Evolutionary conservation across 2,329 filamentous ascomycete species (phyloP).

Genomic region (Monosporascus sp.): DNA sequence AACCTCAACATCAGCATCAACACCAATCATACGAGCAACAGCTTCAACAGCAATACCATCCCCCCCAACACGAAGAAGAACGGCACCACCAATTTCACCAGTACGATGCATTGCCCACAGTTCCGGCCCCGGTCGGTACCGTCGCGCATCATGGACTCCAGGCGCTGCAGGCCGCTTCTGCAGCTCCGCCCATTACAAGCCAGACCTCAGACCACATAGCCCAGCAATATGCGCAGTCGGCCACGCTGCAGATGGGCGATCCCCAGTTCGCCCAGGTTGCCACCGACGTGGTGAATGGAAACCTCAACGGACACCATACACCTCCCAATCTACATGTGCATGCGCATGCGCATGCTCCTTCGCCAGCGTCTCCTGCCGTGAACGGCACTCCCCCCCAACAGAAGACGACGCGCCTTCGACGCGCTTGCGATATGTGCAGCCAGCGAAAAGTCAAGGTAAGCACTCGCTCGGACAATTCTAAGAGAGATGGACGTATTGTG

Average conservation of each 20-base stretch:
- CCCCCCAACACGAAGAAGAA: background rate
- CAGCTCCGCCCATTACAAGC: slow-evolving; percentile 9
- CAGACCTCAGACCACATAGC: slow-evolving; percentile 16
- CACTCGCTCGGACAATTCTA: no score
- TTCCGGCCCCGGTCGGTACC: slow-evolving; percentile 12
- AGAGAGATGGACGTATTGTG: no score
- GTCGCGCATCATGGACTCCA: slow-evolving; percentile 27
- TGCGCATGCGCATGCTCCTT: background rate
- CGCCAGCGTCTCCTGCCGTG: background rate
- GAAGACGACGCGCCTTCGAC: slow-evolving; percentile 52
- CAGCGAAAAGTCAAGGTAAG: slow-evolving; percentile 54
- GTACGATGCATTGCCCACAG: background rate
- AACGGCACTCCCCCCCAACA: slow-evolving; percentile 11
- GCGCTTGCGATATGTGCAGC: slow-evolving; percentile 59
- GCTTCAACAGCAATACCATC: background rate
- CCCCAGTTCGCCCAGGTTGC: slow-evolving; percentile 15
- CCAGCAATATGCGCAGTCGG: slow-evolving; percentile 30
- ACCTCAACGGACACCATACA: background rate
- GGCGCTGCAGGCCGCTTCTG: slow-evolving; percentile 24
- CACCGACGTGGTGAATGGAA: background rate
- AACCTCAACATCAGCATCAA: background rate
- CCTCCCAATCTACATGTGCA: background rate
- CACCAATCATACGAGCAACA: background rate
- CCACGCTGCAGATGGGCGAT: slow-evolving; percentile 25
- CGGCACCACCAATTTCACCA: background rate